Conservation (phyloP, 2,329 filamentous ascomycete species). For the Shiraia sp. region DNA sequence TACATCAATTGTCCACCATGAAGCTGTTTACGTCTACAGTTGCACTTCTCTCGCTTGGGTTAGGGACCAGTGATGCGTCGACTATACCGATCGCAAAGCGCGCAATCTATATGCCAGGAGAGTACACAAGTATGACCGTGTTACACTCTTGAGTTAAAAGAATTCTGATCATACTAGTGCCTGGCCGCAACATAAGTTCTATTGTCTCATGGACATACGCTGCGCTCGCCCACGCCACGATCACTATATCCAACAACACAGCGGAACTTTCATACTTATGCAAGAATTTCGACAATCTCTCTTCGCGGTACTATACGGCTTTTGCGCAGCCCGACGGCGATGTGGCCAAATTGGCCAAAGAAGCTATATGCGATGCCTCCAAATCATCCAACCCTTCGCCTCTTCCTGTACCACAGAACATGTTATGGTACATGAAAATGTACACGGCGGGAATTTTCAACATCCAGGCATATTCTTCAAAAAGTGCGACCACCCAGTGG, state of each 20-base stretch:
- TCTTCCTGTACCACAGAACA: slow-evolving; percentile 1
- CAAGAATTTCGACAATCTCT: slow-evolving; percentile 3
- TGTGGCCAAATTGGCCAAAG: slow-evolving; percentile 6
- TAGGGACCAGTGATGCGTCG: neutral
- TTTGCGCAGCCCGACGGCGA: slow-evolving; percentile 9
- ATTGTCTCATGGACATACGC: slow-evolving; percentile 9
- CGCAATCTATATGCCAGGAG: neutral
- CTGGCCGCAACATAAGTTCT: slow-evolving; percentile 6
- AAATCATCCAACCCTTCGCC: slow-evolving; percentile 2
- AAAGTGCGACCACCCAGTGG: slow-evolving; percentile 1
- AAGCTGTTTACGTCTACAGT: neutral
- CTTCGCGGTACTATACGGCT: slow-evolving; percentile 5
- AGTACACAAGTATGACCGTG: slow-evolving; percentile 3
- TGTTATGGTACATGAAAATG: slow-evolving; percentile 7
- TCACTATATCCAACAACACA: slow-evolving; percentile 8
- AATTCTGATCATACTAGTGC: slow-evolving; percentile 5
- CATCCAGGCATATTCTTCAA: slow-evolving; percentile 3
- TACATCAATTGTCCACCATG: neutral
- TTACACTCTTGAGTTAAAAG: neutral
- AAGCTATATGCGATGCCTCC: slow-evolving; percentile 7
- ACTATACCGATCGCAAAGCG: neutral
- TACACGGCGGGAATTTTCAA: slow-evolving; percentile 7
- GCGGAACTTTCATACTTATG: slow-evolving; percentile 9
- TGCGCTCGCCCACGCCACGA: slow-evolving; percentile 8
- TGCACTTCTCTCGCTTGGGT: neutral